Evolutionary conservation across 352 stramenopile genomes (phyloP).

Genomic region (Globisporangium nodosum): DNA sequence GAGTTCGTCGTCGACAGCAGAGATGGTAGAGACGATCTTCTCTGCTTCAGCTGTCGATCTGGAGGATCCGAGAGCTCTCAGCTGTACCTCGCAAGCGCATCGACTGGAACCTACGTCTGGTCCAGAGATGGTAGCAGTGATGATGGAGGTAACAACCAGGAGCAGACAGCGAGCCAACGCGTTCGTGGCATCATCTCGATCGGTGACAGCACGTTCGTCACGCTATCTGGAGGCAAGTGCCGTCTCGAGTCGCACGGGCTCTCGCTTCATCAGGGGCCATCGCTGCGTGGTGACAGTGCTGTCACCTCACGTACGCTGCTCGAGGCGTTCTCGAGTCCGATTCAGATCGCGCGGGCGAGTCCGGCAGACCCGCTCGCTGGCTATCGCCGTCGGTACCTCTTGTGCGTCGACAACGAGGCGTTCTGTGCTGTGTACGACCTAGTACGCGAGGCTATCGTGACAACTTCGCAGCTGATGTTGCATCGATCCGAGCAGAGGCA

Average conservation of each 20-base stretch:
- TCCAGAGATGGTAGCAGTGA: neutral
- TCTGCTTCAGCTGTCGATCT: constrained; percentile 6
- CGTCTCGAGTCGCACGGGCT: constrained; percentile 7
- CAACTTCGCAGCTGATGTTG: constrained; percentile 30
- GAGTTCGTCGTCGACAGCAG: constrained; percentile 5
- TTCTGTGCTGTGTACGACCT: constrained; percentile 48
- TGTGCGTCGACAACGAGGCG: constrained; percentile 29
- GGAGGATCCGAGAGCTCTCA: neutral
- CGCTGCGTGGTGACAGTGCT: neutral
- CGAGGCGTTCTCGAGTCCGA: constrained; percentile 10
- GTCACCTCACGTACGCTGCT: constrained; percentile 2
- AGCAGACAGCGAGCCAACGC: neutral
- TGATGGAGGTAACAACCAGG: neutral
- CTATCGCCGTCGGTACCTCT: constrained; percentile 14
- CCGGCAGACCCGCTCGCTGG: neutral
- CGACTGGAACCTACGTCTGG: constrained; percentile 1
- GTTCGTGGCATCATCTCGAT: constrained; percentile 4
- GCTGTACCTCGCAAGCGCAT: constrained; percentile 1
- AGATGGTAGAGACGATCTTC: neutral
- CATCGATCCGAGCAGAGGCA: constrained; percentile 7
- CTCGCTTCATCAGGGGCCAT: neutral
- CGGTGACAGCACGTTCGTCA: constrained; percentile 2
- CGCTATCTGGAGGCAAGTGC: neutral
- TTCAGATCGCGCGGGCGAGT: constrained; percentile 9
- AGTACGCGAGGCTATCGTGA: constrained; percentile 15